A percentile compares a stretch with the other conserved stretches of the same genome.
These are phyloP conservation scores for Synchytrium microbalum DNA, from an alignment of 371 early-diverging fungal species.

Conservation along the genomic window DNA sequence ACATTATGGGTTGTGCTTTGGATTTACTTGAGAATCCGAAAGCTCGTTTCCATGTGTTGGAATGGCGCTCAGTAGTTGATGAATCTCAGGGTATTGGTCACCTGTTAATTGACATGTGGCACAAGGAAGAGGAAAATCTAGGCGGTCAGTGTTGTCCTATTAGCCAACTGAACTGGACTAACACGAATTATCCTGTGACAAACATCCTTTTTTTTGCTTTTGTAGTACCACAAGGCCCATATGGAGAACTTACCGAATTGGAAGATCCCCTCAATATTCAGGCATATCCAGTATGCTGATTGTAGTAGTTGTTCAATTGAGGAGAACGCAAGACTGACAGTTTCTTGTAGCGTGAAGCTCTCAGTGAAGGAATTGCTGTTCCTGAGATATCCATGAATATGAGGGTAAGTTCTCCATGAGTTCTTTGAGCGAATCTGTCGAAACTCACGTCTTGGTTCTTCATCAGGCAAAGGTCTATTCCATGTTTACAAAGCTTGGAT, in stretches of 20 bases:
- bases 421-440: not conserved
- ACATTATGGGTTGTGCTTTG: slow-evolving; percentile 30
- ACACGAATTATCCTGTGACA: not conserved
- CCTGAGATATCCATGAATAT: slow-evolving; percentile 25
- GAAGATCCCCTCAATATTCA: slow-evolving; percentile 24
- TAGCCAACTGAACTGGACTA: not conserved
- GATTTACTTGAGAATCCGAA: slow-evolving; percentile 38
- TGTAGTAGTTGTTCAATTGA: no score
- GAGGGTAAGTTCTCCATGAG: slow-evolving; percentile 12
- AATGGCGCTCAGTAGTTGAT: slow-evolving; percentile 24
- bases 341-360: not conserved
- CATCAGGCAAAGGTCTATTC: slow-evolving; percentile 40
- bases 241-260: slow-evolving; percentile 20
- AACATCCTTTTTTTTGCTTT: not conserved
- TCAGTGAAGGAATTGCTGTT: slow-evolving; percentile 1
- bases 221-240: slow-evolving; percentile 20
- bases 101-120: slow-evolving; percentile 29
- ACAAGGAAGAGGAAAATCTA: slow-evolving; percentile 21
- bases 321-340: no score
- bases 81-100: slow-evolving; percentile 22
- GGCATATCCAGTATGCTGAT: not conserved
- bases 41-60: slow-evolving; percentile 24
- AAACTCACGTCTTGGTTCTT: not conserved
- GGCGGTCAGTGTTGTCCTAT: slow-evolving; percentile 19
- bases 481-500: slow-evolving; percentile 33